phyloP scores from a whole-genome alignment of 768 basidiomycete genomes.

The Trametes cingulata region DNA sequence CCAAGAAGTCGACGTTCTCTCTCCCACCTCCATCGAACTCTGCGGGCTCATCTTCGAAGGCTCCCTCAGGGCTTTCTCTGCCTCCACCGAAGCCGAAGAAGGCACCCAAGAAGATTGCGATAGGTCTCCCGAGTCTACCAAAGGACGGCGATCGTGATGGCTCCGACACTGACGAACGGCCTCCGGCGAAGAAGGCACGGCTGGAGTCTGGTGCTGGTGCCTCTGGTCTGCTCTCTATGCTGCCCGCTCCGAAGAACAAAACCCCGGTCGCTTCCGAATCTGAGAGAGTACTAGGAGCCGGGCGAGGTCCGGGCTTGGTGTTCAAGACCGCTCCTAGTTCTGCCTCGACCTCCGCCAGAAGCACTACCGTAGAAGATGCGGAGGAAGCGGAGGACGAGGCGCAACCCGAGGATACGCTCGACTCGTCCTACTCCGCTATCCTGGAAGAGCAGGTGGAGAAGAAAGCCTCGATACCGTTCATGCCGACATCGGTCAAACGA shows the following conservation, averaged over 20 bases:
- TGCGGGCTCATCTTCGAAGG: constrained; percentile 20
- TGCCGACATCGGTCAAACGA: constrained; percentile 59
- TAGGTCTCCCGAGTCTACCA: constrained; percentile 53
- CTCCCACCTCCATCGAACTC: constrained; percentile 36
- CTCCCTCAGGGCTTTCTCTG: constrained; percentile 32
- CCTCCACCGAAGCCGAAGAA: constrained; percentile 48
- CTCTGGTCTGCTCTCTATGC: constrained; percentile 69
- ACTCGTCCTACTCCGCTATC: constrained; percentile 11
- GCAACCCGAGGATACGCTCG: constrained; percentile 1
- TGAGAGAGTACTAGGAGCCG: constrained; percentile 65
- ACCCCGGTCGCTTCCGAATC: constrained; percentile 42
- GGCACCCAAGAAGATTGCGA: constrained; percentile 60
- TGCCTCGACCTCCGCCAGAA: constrained; percentile 21
- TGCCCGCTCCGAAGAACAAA: constrained; percentile 71
- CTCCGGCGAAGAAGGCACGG: constrained; percentile 60
- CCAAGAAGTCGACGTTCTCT: constrained; percentile 35
- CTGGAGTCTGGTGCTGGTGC: constrained; percentile 53
- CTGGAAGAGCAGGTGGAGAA: constrained; percentile 19
- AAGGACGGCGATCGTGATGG: constrained; percentile 39
- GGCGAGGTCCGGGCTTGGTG: constrained; percentile 59
- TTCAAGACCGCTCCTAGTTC: constrained; percentile 45
- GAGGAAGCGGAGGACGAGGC: constrained; percentile 23
- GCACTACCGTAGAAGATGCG: constrained; percentile 31
- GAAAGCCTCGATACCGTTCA: constrained; percentile 46
- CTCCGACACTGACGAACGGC: constrained; percentile 39